Percentiles rank a stretch among this genome's conserved stretches.
phyloP scores from a whole-genome alignment of 2,329 filamentous ascomycete species.

The Aureobasidium uvarum region DNA sequence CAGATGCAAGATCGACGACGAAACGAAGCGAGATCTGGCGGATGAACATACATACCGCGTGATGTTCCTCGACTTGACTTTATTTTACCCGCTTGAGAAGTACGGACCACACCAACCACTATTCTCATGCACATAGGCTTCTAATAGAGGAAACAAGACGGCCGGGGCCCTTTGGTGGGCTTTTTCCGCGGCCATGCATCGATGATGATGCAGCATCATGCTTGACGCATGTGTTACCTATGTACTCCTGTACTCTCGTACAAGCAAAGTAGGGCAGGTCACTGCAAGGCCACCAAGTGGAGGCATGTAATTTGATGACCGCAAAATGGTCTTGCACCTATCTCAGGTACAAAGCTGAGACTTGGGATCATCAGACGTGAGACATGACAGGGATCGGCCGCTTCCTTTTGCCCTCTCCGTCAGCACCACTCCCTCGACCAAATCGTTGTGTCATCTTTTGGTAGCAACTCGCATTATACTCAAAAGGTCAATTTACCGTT shows the following conservation, averaged over 20 bases:
- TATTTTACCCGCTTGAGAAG: neutral
- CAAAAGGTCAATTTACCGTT: slow-evolving; percentile 6
- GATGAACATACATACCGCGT: slow-evolving; percentile 1
- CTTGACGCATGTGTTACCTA: neutral
- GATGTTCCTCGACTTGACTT: neutral
- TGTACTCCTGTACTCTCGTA: neutral
- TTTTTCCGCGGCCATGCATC: neutral
- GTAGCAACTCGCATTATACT: neutral
- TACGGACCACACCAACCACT: slow-evolving; percentile 12
- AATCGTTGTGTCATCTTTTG: neutral
- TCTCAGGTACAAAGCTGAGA: slow-evolving; percentile 5
- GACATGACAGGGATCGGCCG: slow-evolving; percentile 25
- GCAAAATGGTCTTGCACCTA: slow-evolving; percentile 1
- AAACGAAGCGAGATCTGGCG: neutral
- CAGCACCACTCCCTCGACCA: neutral
- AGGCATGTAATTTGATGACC: slow-evolving; percentile 12
- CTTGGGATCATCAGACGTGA: slow-evolving; percentile 10
- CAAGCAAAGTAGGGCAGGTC: slow-evolving; percentile 1
- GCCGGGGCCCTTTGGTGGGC: neutral
- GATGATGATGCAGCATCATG: neutral
- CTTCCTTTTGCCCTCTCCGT: slow-evolving; percentile 16
- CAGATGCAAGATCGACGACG: neutral
- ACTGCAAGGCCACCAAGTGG: neutral
- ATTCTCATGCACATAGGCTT: slow-evolving; percentile 11
- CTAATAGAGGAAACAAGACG: slow-evolving; percentile 3